Evolutionary conservation across 2,329 filamentous ascomycete genomes (phyloP), one percentile per base, ranked within the genome.

Genomic region (Fusarium vanettenii): DNA sequence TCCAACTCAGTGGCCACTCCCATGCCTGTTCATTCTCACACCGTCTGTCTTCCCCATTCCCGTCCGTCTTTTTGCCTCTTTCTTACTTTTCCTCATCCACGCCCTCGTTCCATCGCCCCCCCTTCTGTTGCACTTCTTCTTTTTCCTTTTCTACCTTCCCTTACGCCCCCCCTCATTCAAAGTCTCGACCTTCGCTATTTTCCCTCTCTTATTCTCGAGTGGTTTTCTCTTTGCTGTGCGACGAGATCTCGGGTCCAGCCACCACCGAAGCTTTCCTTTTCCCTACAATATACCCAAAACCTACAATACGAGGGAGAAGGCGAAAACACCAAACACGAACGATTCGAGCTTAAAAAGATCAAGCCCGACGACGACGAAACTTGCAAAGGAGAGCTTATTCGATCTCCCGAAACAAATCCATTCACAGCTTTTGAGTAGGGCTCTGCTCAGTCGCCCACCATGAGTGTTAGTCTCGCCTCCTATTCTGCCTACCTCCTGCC

Each of bases 381-480:
- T 27, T 69, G 37, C 4, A 11, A 64, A 39, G 43, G 35, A 10
- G 48, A 43, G 55, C 31, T 37, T 4, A 33, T 59, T 48, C 60
- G 25, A 25, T 25, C 27, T 14, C 43, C 39, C 37, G 33, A 63
- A 45, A 67, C 62, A 52, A 27, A 64, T 20, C 55, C 41, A 56
- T 59, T 39, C 59, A 55, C 62, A 33, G 64, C 48, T n/a, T 43
- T 55, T 29, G 41, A 31, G 27, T 33, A 75, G 66, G 67, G 67
- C 60, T 50, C 41, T 70, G 64, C 73, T 72, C 73, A 67, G 66
- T 74, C 64, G 69, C 66, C 71, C 74, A 80, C 69, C 68, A 81
- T 81, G 79, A 81, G 79, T 74, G 79, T 81, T 64, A 81, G 79
- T 81, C 66, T 31, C 56, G 64, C 72, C 72, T 77, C 65, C 67